A percentile compares a stretch with the other conserved stretches of the same genome.
Evolutionary conservation across 2,329 filamentous ascomycete species (phyloP).

Genomic region (Periconia macrospinosa): DNA sequence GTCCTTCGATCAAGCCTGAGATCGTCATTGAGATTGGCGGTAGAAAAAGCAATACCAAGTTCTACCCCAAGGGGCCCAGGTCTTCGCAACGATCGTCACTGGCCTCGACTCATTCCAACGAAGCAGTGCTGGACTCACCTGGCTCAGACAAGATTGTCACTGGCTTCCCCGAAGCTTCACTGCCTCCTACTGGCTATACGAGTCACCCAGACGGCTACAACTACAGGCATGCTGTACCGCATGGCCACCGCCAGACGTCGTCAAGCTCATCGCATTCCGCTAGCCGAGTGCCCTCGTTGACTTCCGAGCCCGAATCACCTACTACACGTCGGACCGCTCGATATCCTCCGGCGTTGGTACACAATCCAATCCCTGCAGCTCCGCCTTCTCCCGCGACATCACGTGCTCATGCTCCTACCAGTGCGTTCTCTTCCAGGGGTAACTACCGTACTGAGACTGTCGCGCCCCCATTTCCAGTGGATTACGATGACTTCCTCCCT

Average conservation of each 20-base stretch:
- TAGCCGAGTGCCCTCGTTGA: conserved; percentile 31
- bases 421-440: background rate
- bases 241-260: conserved; percentile 25
- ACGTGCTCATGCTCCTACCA: conserved; percentile 12
- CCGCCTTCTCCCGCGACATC: conserved; percentile 20
- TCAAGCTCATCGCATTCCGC: conserved; percentile 32
- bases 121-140: conserved; percentile 29
- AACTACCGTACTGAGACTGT: conserved; percentile 23
- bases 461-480: conserved; percentile 22
- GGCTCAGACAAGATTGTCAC: conserved; percentile 35
- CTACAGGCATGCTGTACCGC: conserved; percentile 19
- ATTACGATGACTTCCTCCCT: conserved; percentile 24
- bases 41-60: conserved; percentile 19
- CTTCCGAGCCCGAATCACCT: conserved; percentile 35
- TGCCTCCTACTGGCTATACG: conserved; percentile 18
- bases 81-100: conserved; percentile 30
- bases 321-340: conserved; percentile 20
- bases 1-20: conserved; percentile 19
- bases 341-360: conserved; percentile 28
- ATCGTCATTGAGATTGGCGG: conserved; percentile 32
- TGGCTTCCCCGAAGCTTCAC: conserved; percentile 32
- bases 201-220: conserved; percentile 21
- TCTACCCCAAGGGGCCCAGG: conserved; percentile 20
- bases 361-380: conserved; percentile 22
- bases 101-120: conserved; percentile 24